Conservation (phyloP, 768 basidiomycete species). For the Panellus pusillus region DNA sequence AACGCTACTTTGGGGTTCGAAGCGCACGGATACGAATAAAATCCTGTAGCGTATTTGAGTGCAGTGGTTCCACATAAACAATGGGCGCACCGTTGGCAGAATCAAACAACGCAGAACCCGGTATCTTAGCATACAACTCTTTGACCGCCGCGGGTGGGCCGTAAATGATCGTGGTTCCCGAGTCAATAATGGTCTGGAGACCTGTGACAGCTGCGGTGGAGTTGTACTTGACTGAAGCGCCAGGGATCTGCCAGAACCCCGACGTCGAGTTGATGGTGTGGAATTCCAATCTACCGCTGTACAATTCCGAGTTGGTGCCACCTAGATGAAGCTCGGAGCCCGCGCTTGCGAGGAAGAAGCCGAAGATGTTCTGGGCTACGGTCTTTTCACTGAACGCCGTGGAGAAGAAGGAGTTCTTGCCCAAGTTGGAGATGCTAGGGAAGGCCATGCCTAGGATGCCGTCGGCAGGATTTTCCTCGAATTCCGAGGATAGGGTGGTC, state of each 20-base stretch:
- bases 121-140: conserved; percentile 26
- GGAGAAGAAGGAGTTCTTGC: conserved; percentile 38
- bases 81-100: conserved; percentile 21
- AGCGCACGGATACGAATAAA: conserved; percentile 24
- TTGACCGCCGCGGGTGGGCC: conserved; percentile 27
- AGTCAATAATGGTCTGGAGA: conserved; percentile 32
- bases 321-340: conserved; percentile 52
- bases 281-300: conserved; percentile 41
- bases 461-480: conserved; percentile 19
- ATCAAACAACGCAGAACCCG: conserved; percentile 24
- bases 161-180: conserved; percentile 37
- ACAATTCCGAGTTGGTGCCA: conserved; percentile 44
- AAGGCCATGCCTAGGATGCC: conserved; percentile 38
- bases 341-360: conserved; percentile 43
- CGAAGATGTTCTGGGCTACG: conserved; percentile 36
- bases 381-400: conserved; percentile 36
- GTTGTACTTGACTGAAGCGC: conserved; percentile 19
- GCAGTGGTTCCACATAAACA: neutral
- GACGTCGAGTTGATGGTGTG: conserved; percentile 21
- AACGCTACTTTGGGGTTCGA: conserved; percentile 30
- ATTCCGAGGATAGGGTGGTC: conserved; percentile 29
- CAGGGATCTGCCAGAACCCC: conserved; percentile 29
- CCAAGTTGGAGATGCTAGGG: conserved; percentile 31
- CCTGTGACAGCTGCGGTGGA: neutral
- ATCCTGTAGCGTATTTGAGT: neutral